Conservation (phyloP, 1,284 basidiomycete species). For the Austroboletus sp. region DNA sequence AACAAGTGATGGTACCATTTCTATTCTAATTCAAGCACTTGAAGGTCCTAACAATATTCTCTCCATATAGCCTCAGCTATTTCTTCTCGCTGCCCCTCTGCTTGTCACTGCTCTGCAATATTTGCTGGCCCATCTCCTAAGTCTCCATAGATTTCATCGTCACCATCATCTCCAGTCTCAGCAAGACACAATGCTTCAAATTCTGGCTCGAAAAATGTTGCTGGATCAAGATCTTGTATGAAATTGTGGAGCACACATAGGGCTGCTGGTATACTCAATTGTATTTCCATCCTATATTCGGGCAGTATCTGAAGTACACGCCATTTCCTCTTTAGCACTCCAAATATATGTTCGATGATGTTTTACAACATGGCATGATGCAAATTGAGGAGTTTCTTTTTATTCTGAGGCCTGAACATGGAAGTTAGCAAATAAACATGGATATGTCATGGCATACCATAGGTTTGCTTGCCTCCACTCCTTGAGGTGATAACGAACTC, state of each 20-base stretch:
- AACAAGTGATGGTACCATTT: too few species aligned
- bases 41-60: constrained; percentile 7
- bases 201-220: neutral
- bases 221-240: neutral
- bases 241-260: neutral
- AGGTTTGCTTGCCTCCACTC: neutral
- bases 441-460: too few species aligned
- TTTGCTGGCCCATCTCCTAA: constrained; percentile 1
- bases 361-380: neutral
- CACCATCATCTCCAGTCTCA: neutral
- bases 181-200: neutral
- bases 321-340: neutral
- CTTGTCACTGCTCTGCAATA: neutral
- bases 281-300: neutral
- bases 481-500: neutral
- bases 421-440: too few species aligned
- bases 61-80: constrained; percentile 17
- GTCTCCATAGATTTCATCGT: neutral
- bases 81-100: constrained; percentile 2
- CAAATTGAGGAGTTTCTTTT: neutral
- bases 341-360: too few species aligned
- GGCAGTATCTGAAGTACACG: neutral
- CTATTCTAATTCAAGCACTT: too few species aligned
- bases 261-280: neutral
- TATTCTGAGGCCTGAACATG: too few species aligned